A percentile compares a stretch with the other conserved stretches of the same genome.
Evolutionary conservation across 2,329 filamentous ascomycete species (phyloP).

Genomic region (Cladosporium sp.): DNA sequence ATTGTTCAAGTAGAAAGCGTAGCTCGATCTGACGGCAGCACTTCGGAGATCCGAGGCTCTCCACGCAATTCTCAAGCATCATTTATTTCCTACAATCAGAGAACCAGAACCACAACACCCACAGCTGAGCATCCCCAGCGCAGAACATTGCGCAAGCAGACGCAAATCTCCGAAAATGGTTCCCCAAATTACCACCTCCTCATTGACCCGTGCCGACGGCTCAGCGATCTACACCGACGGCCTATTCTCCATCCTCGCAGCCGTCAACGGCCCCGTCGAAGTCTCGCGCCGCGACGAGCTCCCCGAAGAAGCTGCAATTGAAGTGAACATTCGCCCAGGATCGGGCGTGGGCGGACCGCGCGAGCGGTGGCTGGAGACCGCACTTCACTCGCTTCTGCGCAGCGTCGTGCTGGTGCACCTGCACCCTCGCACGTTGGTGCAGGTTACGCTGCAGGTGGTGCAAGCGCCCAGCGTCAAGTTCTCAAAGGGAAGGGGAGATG

Average conservation of each 20-base stretch:
- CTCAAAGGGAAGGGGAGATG: constrained; percentile 51
- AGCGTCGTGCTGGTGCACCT: constrained; percentile 70
- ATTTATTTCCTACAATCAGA: background rate
- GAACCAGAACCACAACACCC: background rate
- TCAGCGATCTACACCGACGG: constrained; percentile 72
- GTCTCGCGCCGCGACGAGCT: constrained; percentile 84
- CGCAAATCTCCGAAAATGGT: background rate
- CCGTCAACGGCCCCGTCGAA: constrained; percentile 91
- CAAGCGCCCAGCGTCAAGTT: constrained; percentile 54
- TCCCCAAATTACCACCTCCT: constrained; percentile 31
- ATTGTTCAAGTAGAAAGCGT: no score
- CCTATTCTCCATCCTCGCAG: constrained; percentile 76
- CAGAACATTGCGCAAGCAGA: background rate
- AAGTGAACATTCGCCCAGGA: constrained; percentile 83
- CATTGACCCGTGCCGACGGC: constrained; percentile 69
- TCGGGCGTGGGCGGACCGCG: constrained; percentile 66
- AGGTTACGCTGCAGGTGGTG: constrained; percentile 72
- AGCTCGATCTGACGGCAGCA: no score
- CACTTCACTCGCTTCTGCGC: constrained; percentile 67
- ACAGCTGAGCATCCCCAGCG: background rate
- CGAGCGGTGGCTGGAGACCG: constrained; percentile 71
- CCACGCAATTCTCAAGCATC: background rate
- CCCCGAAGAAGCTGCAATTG: constrained; percentile 83
- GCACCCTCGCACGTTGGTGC: constrained; percentile 73
- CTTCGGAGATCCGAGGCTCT: background rate